phyloP scores from a whole-genome alignment of 2,329 filamentous ascomycete species.

The Ophiostoma sp. region DNA sequence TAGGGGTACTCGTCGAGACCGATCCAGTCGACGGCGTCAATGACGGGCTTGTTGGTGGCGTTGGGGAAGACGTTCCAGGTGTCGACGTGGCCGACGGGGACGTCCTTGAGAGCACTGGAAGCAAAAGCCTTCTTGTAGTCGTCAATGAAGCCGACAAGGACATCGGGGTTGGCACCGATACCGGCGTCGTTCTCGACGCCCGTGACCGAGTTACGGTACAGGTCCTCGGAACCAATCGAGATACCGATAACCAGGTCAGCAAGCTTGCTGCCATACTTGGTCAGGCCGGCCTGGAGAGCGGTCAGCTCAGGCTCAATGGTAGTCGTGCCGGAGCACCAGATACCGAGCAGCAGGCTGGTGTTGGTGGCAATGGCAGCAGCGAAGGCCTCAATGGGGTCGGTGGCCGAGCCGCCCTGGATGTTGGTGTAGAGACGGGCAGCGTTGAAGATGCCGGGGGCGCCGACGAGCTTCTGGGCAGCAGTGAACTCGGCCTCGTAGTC shows the following conservation, averaged over 20 bases:
- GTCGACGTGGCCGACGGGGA: constrained; percentile 65
- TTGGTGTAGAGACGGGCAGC: constrained; percentile 70
- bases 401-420: constrained; percentile 64
- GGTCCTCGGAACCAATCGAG: constrained; percentile 66
- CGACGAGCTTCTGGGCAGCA: constrained; percentile 61
- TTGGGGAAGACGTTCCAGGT: constrained; percentile 67
- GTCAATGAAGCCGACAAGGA: constrained; percentile 65
- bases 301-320: constrained; percentile 61
- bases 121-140: constrained; percentile 61
- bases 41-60: constrained; percentile 58
- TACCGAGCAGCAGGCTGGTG: constrained; percentile 62
- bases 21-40: constrained; percentile 64
- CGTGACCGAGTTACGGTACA: constrained; percentile 63
- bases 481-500: constrained; percentile 69
- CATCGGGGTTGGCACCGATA: constrained; percentile 58
- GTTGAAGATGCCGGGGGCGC: constrained; percentile 62
- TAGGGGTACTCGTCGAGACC: constrained; percentile 68
- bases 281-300: constrained; percentile 58
- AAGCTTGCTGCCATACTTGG: constrained; percentile 51
- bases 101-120: constrained; percentile 45
- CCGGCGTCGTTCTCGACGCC: constrained; percentile 64
- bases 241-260: constrained; percentile 63
- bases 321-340: constrained; percentile 59
- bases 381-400: constrained; percentile 78
- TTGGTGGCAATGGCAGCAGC: constrained; percentile 66